Percentiles rank a stretch among this genome's conserved stretches.
phyloP scores from a whole-genome alignment of 2,329 filamentous ascomycete species.

The Trichoderma cornu-damae region DNA sequence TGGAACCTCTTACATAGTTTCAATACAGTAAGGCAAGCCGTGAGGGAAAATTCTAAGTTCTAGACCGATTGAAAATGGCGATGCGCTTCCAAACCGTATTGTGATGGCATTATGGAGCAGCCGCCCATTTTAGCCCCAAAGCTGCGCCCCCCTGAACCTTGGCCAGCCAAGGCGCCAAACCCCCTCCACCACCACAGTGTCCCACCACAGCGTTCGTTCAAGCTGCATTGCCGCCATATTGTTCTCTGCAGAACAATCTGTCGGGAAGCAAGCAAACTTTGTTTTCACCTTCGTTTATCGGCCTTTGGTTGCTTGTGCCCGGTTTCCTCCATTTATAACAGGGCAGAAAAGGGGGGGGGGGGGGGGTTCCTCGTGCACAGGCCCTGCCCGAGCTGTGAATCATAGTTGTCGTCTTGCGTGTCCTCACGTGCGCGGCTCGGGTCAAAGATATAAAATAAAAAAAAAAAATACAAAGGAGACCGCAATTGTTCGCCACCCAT shows the following conservation, averaged over 20 bases:
- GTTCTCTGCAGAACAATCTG: not conserved
- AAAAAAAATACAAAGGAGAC: not conserved
- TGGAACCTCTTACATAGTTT: too few species aligned
- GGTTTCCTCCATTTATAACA: not conserved
- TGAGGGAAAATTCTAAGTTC: not conserved
- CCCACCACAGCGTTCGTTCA: too few species aligned
- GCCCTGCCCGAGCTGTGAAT: not conserved
- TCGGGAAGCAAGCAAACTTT: not conserved
- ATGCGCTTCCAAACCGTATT: not conserved
- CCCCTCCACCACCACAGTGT: not conserved
- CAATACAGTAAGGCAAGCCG: too few species aligned
- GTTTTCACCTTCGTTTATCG: not conserved
- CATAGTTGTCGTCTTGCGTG: not conserved
- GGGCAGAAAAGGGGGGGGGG: not conserved
- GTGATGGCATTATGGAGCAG: not conserved
- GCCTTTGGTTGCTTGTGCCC: not conserved
- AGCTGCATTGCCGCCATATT: not conserved
- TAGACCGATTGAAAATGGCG: too few species aligned
- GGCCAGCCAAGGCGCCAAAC: not conserved
- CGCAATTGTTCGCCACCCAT: not conserved
- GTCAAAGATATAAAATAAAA: too few species aligned
- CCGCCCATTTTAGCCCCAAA: constrained; percentile 1
- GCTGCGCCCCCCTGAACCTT: not conserved
- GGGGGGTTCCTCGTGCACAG: not conserved
- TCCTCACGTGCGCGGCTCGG: not conserved